Conservation (phyloP, 371 early-diverging fungal species). For the Actinomortierella ambigua region DNA sequence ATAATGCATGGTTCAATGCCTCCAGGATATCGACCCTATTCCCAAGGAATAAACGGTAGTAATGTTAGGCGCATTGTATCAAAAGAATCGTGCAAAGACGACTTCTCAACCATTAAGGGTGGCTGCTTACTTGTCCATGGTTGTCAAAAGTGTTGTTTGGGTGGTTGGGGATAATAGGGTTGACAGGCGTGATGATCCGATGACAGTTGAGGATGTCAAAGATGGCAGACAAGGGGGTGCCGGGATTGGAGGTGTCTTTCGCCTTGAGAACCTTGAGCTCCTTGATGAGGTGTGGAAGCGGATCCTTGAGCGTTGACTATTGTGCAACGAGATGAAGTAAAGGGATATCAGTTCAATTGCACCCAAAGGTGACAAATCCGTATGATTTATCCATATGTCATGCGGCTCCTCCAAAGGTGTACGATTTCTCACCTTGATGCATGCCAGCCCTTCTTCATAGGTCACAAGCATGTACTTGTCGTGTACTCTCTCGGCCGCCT, state of each 20-base stretch:
- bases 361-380: not conserved
- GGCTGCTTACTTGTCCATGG: constrained; percentile 47
- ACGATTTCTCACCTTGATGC: constrained; percentile 46
- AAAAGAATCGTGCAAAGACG: not conserved
- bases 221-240: constrained; percentile 58
- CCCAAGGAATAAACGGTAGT: not conserved
- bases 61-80: not conserved
- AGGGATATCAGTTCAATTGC: not conserved
- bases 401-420: not conserved
- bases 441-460: constrained; percentile 52
- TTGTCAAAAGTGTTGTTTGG: too few species aligned
- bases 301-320: constrained; percentile 52
- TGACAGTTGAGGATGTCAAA: constrained; percentile 66
- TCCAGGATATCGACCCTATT: constrained; percentile 65
- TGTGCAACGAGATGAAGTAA: not conserved
- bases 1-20: constrained; percentile 65
- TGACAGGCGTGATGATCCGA: constrained; percentile 60
- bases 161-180: not conserved
- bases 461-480: constrained; percentile 74
- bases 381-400: not conserved
- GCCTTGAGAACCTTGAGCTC: constrained; percentile 62
- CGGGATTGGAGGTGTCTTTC: constrained; percentile 62
- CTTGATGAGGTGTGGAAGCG: constrained; percentile 51
- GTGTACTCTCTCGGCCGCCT: constrained; percentile 40
- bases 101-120: not conserved